A percentile compares a stretch with the other conserved stretches of the same genome.
Conservation (phyloP, 805 yeast species). For the Spathaspora arborariae region DNA sequence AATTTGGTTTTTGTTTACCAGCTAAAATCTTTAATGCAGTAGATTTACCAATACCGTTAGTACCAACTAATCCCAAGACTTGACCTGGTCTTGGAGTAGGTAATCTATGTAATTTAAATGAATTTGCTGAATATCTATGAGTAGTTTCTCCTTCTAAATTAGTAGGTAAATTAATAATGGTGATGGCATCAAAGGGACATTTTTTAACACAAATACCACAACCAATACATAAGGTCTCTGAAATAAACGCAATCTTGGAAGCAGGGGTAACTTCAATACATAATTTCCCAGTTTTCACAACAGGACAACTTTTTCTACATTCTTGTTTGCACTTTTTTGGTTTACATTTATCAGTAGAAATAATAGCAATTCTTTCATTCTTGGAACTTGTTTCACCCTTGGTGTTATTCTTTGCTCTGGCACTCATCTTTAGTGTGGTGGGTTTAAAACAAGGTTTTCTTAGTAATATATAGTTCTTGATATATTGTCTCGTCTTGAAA, state of each 20-base stretch:
- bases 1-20: slow-evolving; percentile 95
- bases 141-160: slow-evolving; percentile 90
- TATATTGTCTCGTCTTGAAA: not conserved
- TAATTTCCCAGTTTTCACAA: slow-evolving; percentile 93
- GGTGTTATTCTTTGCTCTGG: slow-evolving; percentile 7
- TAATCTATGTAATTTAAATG: slow-evolving; percentile 93
- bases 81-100: slow-evolving; percentile 99
- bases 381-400: slow-evolving; percentile 27
- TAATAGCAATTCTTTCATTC: slow-evolving; percentile 90
- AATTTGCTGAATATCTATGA: slow-evolving; percentile 96
- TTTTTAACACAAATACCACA: slow-evolving; percentile 99
- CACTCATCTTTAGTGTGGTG: slow-evolving; percentile 1
- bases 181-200: slow-evolving; percentile 97
- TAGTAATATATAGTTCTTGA: no score
- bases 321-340: slow-evolving; percentile 99
- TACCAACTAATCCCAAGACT: slow-evolving; percentile 95
- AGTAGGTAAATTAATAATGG: slow-evolving; percentile 93
- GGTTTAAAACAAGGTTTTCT: no score
- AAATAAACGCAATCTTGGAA: slow-evolving; percentile 88
- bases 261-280: slow-evolving; percentile 95
- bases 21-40: slow-evolving; percentile 96
- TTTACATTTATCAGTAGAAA: slow-evolving; percentile 90
- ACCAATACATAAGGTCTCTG: slow-evolving; percentile 94
- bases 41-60: slow-evolving; percentile 98
- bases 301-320: slow-evolving; percentile 96